phyloP scores from a whole-genome alignment of 2,329 filamentous ascomycete genomes.

The Claviceps spartinae region DNA sequence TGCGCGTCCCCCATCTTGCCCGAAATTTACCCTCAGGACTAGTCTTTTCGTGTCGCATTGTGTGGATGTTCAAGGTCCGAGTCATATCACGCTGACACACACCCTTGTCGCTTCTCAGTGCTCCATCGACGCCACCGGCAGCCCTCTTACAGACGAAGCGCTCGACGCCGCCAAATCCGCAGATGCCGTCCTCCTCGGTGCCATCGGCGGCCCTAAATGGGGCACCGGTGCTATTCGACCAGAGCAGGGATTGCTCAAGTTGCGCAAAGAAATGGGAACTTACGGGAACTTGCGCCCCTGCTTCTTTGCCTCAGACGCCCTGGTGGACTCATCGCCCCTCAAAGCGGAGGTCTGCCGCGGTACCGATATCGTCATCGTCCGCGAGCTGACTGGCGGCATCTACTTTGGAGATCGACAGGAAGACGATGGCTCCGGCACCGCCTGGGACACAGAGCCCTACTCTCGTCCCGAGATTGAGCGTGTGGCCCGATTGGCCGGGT shows the following conservation, averaged over 20 bases:
- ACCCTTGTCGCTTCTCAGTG: constrained; percentile 36
- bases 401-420: constrained; percentile 85
- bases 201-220: constrained; percentile 95
- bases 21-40: background rate
- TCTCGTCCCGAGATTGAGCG: constrained; percentile 75
- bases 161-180: constrained; percentile 72
- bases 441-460: constrained; percentile 80
- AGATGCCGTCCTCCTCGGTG: constrained; percentile 81
- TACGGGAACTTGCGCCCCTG: constrained; percentile 94
- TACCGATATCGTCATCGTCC: constrained; percentile 84
- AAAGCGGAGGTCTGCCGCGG: constrained; percentile 75
- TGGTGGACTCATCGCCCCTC: constrained; percentile 75
- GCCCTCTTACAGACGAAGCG: constrained; percentile 68
- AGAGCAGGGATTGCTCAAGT: constrained; percentile 79
- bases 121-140: constrained; percentile 74
- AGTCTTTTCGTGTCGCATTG: background rate
- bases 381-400: constrained; percentile 83
- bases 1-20: background rate
- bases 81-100: background rate
- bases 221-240: constrained; percentile 77
- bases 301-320: constrained; percentile 80
- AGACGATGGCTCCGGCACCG: constrained; percentile 33
- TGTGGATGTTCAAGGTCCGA: background rate
- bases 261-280: constrained; percentile 85
- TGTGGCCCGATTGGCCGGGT: constrained; percentile 66